Evolutionary conservation across 1,284 basidiomycete genomes (phyloP).

Genomic region (Gomphus bonarii): DNA sequence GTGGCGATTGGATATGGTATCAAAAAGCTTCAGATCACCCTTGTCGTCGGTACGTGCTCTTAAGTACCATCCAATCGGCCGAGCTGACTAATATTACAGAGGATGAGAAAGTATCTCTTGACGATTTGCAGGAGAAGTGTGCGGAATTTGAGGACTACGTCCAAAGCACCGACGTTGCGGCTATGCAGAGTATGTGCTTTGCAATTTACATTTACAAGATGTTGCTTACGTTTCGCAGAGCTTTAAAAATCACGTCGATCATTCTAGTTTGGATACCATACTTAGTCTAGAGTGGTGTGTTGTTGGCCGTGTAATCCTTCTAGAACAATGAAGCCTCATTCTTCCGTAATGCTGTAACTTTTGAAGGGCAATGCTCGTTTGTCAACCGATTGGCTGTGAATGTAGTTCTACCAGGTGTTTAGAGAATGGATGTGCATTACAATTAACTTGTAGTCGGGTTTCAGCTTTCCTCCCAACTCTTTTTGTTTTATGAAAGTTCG

Average conservation of each 20-base stretch:
- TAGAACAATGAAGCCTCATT: not conserved
- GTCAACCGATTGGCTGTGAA: too few relatives aligned
- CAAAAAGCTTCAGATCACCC: slow-evolving; percentile 85
- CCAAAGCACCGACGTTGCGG: slow-evolving; percentile 87
- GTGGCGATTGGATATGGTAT: slow-evolving; percentile 94
- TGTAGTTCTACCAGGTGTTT: too few relatives aligned
- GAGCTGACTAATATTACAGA: slow-evolving; percentile 32
- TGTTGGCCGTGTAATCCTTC: not conserved
- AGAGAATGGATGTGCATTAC: too few relatives aligned
- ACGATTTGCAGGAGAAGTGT: slow-evolving; percentile 90
- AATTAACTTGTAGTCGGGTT: too few relatives aligned
- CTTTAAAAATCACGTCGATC: slow-evolving; percentile 1
- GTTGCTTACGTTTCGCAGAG: not conserved
- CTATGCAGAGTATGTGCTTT: slow-evolving; percentile 73
- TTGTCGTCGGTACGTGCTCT: slow-evolving; percentile 77
- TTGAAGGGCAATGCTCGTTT: too few relatives aligned
- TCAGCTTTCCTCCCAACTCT: too few relatives aligned
- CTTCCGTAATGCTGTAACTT: too few relatives aligned
- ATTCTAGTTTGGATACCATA: not conserved
- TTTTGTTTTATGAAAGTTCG: too few relatives aligned
- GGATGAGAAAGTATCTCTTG: slow-evolving; percentile 91
- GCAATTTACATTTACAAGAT: not conserved
- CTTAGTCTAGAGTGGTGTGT: not conserved
- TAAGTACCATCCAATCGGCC: not conserved
- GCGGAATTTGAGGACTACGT: slow-evolving; percentile 89